Percentiles rank a stretch among this genome's conserved stretches.
phyloP scores from a whole-genome alignment of 2,329 filamentous ascomycete species.

The Trichoderma sp. region DNA sequence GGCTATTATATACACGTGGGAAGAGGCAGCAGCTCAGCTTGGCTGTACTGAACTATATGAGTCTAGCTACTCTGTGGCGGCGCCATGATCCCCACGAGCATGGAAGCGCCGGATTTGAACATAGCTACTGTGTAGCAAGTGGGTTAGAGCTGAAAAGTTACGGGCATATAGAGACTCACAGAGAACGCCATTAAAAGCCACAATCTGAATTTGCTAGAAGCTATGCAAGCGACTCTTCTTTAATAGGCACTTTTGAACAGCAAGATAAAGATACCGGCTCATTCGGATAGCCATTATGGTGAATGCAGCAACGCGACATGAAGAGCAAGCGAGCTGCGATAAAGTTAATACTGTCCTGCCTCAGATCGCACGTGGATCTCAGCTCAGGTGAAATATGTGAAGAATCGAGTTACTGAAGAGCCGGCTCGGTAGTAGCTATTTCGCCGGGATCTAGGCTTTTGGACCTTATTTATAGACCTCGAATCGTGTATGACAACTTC shows the following conservation, averaged over 20 bases:
- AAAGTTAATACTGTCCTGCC: not conserved
- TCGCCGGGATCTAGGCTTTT: not conserved
- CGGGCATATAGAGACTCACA: not conserved
- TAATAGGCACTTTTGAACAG: not conserved
- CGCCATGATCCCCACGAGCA: not conserved
- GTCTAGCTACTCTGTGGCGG: not conserved
- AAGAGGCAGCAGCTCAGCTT: not conserved
- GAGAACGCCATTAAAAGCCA: not conserved
- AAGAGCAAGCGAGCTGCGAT: not conserved
- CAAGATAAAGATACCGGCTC: not conserved
- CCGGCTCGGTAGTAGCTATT: not conserved
- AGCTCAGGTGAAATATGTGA: not conserved
- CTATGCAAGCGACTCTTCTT: not conserved
- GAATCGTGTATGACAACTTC: not conserved
- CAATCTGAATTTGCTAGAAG: not conserved
- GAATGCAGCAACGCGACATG: not conserved
- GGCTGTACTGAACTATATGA: not conserved
- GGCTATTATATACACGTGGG: not conserved
- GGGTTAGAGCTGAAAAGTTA: not conserved
- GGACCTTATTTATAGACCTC: not conserved
- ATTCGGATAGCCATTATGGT: not conserved
- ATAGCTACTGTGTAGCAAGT: not conserved
- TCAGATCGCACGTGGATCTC: not conserved
- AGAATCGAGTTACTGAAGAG: no score
- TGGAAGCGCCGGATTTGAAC: not conserved